Evolutionary conservation across 305 asterid species (phyloP).

Genomic region (Andrographis paniculata): DNA sequence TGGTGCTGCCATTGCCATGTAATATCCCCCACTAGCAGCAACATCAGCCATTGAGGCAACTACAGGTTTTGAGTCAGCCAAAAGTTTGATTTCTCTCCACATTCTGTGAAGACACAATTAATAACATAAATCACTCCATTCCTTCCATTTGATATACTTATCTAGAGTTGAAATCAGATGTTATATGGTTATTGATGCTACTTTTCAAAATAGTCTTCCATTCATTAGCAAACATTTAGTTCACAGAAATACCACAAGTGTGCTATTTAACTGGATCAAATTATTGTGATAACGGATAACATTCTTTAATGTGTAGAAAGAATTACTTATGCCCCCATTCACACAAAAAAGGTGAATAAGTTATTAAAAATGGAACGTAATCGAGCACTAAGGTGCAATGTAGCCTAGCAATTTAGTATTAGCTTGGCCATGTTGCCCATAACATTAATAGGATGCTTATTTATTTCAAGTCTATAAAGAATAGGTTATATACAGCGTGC

Average conservation of each 20-base stretch:
- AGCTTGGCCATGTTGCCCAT: not conserved
- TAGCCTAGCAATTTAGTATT: not conserved
- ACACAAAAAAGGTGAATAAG: too few relatives aligned
- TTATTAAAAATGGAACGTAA: too few relatives aligned
- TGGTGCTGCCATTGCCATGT: constrained; percentile 83
- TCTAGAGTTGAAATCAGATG: not conserved
- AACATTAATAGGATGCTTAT: not conserved
- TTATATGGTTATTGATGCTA: not conserved
- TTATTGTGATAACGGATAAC: too few relatives aligned
- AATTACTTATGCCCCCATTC: too few relatives aligned
- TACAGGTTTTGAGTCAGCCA: constrained; percentile 70
- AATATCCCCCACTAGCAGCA: constrained; percentile 96
- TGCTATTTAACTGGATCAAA: too few relatives aligned
- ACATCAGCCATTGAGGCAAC: constrained; percentile 87
- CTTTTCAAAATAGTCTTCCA: too few relatives aligned
- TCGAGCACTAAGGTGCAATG: not conserved
- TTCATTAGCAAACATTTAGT: too few relatives aligned
- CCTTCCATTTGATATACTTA: not conserved
- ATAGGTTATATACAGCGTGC: not conserved
- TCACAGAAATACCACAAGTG: too few relatives aligned
- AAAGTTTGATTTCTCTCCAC: constrained; percentile 86
- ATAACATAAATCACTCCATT: not conserved
- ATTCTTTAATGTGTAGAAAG: too few relatives aligned
- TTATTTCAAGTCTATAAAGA: too few relatives aligned
- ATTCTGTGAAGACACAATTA: constrained; percentile 34